phyloP scores from a whole-genome alignment of 768 basidiomycete species.

The Gymnopilus dilepis region DNA sequence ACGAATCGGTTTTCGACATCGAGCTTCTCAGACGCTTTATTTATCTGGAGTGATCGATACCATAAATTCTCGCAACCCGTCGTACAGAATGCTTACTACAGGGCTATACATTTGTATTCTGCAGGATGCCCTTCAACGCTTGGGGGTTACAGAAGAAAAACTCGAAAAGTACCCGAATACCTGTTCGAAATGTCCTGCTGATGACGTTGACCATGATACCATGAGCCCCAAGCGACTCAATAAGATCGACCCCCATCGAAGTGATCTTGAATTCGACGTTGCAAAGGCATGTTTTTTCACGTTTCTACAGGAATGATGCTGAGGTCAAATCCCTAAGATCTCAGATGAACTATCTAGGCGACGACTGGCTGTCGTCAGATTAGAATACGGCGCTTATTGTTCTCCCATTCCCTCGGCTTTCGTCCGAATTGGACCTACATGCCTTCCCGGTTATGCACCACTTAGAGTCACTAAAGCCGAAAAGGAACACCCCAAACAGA shows the following conservation, averaged over 20 bases:
- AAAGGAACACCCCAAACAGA: not conserved
- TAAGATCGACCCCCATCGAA: not conserved
- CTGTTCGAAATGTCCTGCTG: not conserved
- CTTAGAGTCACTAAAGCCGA: not conserved
- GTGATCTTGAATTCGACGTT: not conserved
- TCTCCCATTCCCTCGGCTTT: slow-evolving; percentile 14
- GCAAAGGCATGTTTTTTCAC: not conserved
- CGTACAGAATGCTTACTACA: slow-evolving; percentile 10
- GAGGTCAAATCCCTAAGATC: not conserved
- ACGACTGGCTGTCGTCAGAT: not conserved
- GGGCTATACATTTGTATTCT: slow-evolving; percentile 15
- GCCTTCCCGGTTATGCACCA: not conserved
- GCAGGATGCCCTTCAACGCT: slow-evolving; percentile 16
- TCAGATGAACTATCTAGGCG: not conserved
- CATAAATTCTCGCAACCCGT: slow-evolving; percentile 4
- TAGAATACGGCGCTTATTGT: slow-evolving; percentile 12
- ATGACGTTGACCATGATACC: not conserved
- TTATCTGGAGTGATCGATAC: slow-evolving; percentile 15
- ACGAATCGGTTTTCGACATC: slow-evolving; percentile 16
- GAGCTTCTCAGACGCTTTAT: slow-evolving; percentile 14
- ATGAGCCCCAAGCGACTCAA: not conserved
- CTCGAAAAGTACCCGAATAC: not conserved
- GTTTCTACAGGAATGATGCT: not conserved
- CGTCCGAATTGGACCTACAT: slow-evolving; percentile 5
- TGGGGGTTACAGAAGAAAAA: not conserved